Evolutionary conservation across 768 basidiomycete species (phyloP), one percentile per base, ranked within the genome.

Genomic region (Hebeloma cylindrosporum): DNA sequence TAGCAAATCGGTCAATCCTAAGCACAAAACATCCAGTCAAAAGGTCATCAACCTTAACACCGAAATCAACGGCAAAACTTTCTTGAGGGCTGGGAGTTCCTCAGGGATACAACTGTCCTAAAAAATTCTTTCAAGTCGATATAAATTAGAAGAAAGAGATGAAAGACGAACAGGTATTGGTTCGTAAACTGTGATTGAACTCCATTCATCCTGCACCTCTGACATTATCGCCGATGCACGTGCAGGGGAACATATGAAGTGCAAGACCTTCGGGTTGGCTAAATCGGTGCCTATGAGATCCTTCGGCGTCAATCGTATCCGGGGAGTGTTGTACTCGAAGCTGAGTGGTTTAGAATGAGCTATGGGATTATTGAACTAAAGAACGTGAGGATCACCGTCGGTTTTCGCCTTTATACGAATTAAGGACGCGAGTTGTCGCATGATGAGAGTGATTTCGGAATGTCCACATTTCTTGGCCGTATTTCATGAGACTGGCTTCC

Each of bases 181-280:
- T 65, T 94, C 92, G 53, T 84, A 95, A 31, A 93, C 80, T 1
- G 79, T 74, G 33, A 68, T 68, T 4, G 92, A 86, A 6, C 66
- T 56, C 88, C 91, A 92, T 8, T 58, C 72, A 3, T 68, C 59
- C 8, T 78, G 62, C 9, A 86, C 73, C 60, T 93, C 84, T 26
- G 76, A 72, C 50, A 88, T 68, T 45, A 94, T 85, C 4, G 68
- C 67, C 10, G 69, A 61, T 3, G 89, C 88, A 31, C 93, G 77
- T 1, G 69, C 60, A 0, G 93, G 91, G 3, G 90, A 90, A 59
- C 91, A 94, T 17, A 93, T 82, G 55, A 92, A 92, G 63, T 96
- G 93, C 32, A 95, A 57, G 14, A 71, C 73, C 13, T 62, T 56
- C 10, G 90, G 64, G n/a, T 54, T 59, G 14, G 52, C 74, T 5